Base-by-base conservation (phyloP, 177 flowering plant species). In the Vitis hybrid region DNA sequence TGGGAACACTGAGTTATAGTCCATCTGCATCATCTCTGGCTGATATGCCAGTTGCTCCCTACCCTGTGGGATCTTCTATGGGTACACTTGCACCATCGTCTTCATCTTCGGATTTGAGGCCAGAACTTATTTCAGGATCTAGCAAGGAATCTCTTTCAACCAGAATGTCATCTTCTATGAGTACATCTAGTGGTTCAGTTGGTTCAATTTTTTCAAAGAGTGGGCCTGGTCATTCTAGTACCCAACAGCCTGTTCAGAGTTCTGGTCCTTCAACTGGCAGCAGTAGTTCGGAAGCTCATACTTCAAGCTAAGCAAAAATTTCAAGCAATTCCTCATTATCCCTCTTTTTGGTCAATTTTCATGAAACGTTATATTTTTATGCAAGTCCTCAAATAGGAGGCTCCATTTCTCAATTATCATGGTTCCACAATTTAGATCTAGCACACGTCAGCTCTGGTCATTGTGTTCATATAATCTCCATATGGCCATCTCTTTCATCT, bases 21-120 rank as follows among this genome's bases (percentile, higher is more conserved):
- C 91, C 99, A 45, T 96, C 99, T 57, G 97, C 97, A 57, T 93
- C 99, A 30, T 96, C 98, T 66, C 91, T 93, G 59, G 77, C 92
- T 56, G 97, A 96, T 75, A 84, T 91, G 88, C 95, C 99, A 17
- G 92, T 91, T 52, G 94, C 95, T 72, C 95, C 99, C 10, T 96
- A 88, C 69, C 97, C 98, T 9, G 90, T 89, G 62, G 94, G 95
- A 49, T 90, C 92, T 64, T 86, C 91, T 2, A 60, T 84, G 19
- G 95, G 83, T 51, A 88, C 91, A 11, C 81, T 90, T 65, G 97
- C 97, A 26, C 95, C 99, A 54, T 90, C 97, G 45, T 91, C 95
- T 52, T 91, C 97, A 2, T 93, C 97, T 49, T 86, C 97, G 34
- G 97, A 93, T 5, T 70, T 89, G 77, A 84, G 88, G 72, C 82